Conservation (phyloP, 805 yeast genomes). For the Saturnispora zaruensis region DNA sequence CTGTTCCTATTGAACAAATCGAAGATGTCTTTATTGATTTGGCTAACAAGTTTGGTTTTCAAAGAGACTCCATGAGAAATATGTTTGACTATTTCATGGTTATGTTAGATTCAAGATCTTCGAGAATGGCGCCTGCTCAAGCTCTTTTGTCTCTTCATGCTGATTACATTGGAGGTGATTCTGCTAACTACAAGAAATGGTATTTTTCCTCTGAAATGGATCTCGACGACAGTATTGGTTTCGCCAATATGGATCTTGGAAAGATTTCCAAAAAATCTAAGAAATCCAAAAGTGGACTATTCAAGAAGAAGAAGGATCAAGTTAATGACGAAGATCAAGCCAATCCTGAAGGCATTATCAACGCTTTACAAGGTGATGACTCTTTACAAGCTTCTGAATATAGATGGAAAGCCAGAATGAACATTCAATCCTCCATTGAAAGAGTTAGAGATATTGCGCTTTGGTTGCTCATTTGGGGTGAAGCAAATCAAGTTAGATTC, state of each 20-base stretch:
- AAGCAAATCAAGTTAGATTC: conserved; percentile 90
- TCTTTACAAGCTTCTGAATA: conserved; percentile 76
- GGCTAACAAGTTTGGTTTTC: conserved; percentile 80
- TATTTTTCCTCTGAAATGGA: conserved; percentile 83
- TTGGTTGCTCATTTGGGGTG: conserved; percentile 79
- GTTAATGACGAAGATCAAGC: conserved; percentile 55
- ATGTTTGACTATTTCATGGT: conserved; percentile 86
- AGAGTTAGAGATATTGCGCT: conserved; percentile 72
- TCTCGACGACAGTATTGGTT: conserved; percentile 76
- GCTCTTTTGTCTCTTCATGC: conserved; percentile 77
- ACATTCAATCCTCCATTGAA: conserved; percentile 61
- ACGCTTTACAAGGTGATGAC: conserved; percentile 73
- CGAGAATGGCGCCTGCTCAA: conserved; percentile 86
- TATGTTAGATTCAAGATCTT: conserved; percentile 70
- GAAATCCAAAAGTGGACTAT: conserved; percentile 52
- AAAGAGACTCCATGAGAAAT: conserved; percentile 88
- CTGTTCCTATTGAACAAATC: conserved; percentile 73
- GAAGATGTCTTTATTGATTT: conserved; percentile 81
- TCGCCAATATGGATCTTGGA: conserved; percentile 71
- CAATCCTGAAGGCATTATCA: conserved; percentile 49
- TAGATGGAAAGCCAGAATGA: conserved; percentile 81
- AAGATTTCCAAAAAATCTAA: conserved; percentile 71
- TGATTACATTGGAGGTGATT: conserved; percentile 82
- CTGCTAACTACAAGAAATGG: conserved; percentile 83
- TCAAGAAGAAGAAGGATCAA: conserved; percentile 52